phyloP scores from a whole-genome alignment of 2,329 filamentous ascomycete species.

The Phyllosticta citribraziliensis region DNA sequence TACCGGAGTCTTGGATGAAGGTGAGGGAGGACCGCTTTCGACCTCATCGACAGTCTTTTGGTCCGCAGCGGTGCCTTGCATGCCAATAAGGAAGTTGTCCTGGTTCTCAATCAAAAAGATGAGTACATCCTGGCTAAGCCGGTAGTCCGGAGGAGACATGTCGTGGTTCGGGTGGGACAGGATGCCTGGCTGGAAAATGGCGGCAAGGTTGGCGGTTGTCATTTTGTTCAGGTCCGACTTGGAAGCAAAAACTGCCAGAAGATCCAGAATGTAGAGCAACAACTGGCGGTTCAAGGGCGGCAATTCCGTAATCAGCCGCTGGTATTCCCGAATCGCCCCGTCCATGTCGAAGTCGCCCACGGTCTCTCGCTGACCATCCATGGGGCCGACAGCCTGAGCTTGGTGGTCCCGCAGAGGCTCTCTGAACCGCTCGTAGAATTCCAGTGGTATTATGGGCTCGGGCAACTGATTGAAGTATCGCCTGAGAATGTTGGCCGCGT shows the following conservation, averaged over 20 bases:
- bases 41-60: slow-evolving; percentile 60
- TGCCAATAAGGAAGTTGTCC: slow-evolving; percentile 95
- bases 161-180: slow-evolving; percentile 89
- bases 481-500: slow-evolving; percentile 91
- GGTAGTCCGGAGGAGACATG: slow-evolving; percentile 91
- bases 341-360: slow-evolving; percentile 64
- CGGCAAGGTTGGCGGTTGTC: slow-evolving; percentile 87
- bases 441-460: slow-evolving; percentile 89
- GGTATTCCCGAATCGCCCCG: slow-evolving; percentile 71
- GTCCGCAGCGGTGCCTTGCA: slow-evolving; percentile 98
- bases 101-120: slow-evolving; percentile 98
- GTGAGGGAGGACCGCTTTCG: slow-evolving; percentile 56
- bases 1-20: slow-evolving; percentile 39
- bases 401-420: slow-evolving; percentile 66
- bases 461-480: slow-evolving; percentile 94
- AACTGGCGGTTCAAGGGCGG: slow-evolving; percentile 89
- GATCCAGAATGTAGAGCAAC: slow-evolving; percentile 87
- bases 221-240: slow-evolving; percentile 96
- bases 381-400: slow-evolving; percentile 59
- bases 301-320: slow-evolving; percentile 82
- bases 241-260: slow-evolving; percentile 91
- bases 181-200: slow-evolving; percentile 96
- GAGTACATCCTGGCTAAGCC: slow-evolving; percentile 89
- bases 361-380: slow-evolving; percentile 54
- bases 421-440: slow-evolving; percentile 86